phyloP scores from a whole-genome alignment of 345 rosid species.

The Lagerstroemia speciosa region DNA sequence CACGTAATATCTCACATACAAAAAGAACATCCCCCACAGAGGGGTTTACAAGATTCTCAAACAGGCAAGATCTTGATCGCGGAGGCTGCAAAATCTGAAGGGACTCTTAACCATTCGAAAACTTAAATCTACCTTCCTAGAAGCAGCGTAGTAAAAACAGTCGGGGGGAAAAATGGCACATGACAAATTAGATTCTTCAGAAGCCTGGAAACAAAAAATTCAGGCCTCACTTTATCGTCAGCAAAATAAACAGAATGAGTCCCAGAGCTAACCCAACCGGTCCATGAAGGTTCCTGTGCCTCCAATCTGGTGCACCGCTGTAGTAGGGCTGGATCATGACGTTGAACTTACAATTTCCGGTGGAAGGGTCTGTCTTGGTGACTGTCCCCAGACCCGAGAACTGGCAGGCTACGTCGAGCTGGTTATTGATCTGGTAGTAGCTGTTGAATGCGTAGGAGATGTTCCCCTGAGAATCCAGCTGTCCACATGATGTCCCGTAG shows the following conservation, averaged over 20 bases:
- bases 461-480: constrained; percentile 45
- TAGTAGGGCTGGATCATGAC: constrained; percentile 75
- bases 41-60: background rate
- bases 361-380: constrained; percentile 52
- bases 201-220: background rate
- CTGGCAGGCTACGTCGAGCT: constrained; percentile 65
- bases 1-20: background rate
- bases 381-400: constrained; percentile 56
- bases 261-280: constrained; percentile 15
- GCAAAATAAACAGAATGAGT: constrained; percentile 23
- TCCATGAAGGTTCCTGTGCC: constrained; percentile 11
- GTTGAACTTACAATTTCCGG: constrained; percentile 47
- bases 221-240: constrained; percentile 19
- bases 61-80: background rate
- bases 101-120: background rate
- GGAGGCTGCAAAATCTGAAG: constrained; percentile 4
- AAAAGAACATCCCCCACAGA: background rate
- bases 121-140: background rate
- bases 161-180: constrained; percentile 13
- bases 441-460: constrained; percentile 89
- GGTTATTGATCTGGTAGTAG: constrained; percentile 75
- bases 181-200: constrained; percentile 2
- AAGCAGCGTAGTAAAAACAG: background rate
- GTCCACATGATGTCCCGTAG: constrained; percentile 72
- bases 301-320: constrained; percentile 25